These are phyloP conservation scores for Aspergillus ostianus DNA, from an alignment of 495 filamentous ascomycete genomes.

Conservation along the genomic window DNA sequence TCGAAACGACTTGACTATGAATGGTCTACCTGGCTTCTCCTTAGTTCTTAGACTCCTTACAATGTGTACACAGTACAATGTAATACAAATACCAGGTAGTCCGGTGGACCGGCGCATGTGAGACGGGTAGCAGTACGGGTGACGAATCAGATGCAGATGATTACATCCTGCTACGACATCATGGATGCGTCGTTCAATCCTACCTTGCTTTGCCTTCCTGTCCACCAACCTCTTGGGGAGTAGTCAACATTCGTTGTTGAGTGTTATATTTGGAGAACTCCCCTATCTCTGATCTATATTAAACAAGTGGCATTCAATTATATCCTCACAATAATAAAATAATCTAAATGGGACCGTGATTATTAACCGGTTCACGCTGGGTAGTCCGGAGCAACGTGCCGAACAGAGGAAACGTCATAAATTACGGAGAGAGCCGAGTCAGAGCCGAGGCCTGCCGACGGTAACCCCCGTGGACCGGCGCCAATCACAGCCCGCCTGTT, in stretches of 20 bases:
- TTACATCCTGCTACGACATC: neutral
- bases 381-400: conserved; percentile 26
- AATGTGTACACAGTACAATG: neutral
- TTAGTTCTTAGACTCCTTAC: neutral
- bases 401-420: conserved; percentile 42
- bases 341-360: too few species aligned
- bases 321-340: too few species aligned
- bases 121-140: conserved; percentile 9
- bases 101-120: conserved; percentile 17
- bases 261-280: neutral
- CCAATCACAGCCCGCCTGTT: conserved; percentile 34
- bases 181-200: neutral
- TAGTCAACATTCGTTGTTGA: neutral
- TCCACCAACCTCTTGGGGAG: neutral
- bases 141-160: neutral
- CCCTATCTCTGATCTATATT: too few species aligned
- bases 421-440: conserved; percentile 36
- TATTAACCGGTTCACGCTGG: too few species aligned
- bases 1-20: conserved; percentile 17
- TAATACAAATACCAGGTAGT: conserved; percentile 8
- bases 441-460: conserved; percentile 59
- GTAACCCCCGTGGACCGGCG: conserved; percentile 51
- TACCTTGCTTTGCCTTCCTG: neutral
- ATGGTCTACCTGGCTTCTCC: conserved; percentile 11
- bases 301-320: too few species aligned